Evolutionary conservation across 345 rosid species (phyloP).

Genomic region (Murraya paniculata): DNA sequence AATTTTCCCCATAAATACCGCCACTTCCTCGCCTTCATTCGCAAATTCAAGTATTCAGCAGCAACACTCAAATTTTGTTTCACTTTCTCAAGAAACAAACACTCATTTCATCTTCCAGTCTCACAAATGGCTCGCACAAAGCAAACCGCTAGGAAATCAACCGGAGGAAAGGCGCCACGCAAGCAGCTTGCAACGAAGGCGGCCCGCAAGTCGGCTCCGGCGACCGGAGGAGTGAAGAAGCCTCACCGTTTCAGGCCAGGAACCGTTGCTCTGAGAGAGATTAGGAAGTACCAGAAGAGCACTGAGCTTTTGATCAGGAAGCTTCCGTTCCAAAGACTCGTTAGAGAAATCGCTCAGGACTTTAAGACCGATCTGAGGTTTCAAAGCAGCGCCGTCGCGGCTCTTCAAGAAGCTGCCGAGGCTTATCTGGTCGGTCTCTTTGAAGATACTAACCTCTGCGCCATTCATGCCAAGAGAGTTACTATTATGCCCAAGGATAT

Average conservation of each 20-base stretch:
- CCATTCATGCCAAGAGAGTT: constrained; percentile 61
- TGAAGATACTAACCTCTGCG: constrained; percentile 52
- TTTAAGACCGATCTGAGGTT: constrained; percentile 56
- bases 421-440: constrained; percentile 51
- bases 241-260: constrained; percentile 68
- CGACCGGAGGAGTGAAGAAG: constrained; percentile 67
- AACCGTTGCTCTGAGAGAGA: constrained; percentile 52
- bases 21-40: neutral
- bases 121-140: constrained; percentile 54
- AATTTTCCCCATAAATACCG: neutral
- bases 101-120: too few relatives aligned
- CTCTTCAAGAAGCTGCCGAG: constrained; percentile 56
- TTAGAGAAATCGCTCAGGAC: constrained; percentile 61
- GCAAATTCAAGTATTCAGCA: neutral
- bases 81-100: neutral
- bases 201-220: constrained; percentile 60
- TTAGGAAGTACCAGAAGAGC: constrained; percentile 59
- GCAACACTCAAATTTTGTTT: neutral
- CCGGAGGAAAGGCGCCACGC: constrained; percentile 64
- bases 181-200: constrained; percentile 66
- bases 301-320: constrained; percentile 52
- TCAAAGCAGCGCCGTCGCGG: constrained; percentile 57
- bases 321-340: constrained; percentile 54
- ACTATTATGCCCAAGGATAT: constrained; percentile 70
- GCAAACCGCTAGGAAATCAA: constrained; percentile 60